Evolutionary conservation across 768 basidiomycete genomes (phyloP).

Genomic region (Trichaptum fuscoviolaceum): DNA sequence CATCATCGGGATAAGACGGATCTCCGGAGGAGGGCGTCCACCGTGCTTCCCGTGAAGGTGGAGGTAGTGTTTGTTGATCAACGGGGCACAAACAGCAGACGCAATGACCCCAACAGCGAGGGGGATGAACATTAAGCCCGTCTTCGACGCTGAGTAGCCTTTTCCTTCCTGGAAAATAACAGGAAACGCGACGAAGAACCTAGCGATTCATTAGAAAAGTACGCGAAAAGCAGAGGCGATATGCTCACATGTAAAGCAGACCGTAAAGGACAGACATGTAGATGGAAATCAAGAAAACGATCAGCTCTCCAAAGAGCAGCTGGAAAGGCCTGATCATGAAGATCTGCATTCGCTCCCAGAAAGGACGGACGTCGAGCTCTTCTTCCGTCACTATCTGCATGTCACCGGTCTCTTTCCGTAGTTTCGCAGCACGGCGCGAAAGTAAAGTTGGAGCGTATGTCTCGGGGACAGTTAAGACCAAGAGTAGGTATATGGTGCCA

Average conservation of each 20-base stretch:
- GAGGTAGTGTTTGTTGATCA: conserved; percentile 29
- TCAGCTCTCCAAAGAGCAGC: conserved; percentile 41
- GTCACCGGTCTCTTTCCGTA: conserved; percentile 32
- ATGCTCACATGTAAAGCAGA: conserved; percentile 19
- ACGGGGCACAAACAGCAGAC: conserved; percentile 30
- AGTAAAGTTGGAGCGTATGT: conserved; percentile 43
- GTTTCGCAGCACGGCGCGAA: conserved; percentile 29
- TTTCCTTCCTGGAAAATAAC: conserved; percentile 34
- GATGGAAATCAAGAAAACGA: conserved; percentile 38
- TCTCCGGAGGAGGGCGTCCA: conserved; percentile 37
- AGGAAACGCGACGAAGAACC: conserved; percentile 29
- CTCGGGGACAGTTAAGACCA: conserved; percentile 34
- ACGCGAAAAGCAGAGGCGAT: background rate
- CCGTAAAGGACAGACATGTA: conserved; percentile 41
- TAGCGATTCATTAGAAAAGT: conserved; percentile 15
- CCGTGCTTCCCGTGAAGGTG: conserved; percentile 27
- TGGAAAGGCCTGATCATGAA: conserved; percentile 39
- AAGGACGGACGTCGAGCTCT: conserved; percentile 31
- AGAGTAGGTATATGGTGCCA: conserved; percentile 23
- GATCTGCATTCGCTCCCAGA: conserved; percentile 31
- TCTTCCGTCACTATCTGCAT: conserved; percentile 36
- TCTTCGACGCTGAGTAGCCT: conserved; percentile 30
- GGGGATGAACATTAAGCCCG: conserved; percentile 35
- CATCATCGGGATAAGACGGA: conserved; percentile 35
- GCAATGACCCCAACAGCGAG: conserved; percentile 33